Conservation (phyloP, 73 alveolate species). For the Blepharisma stoltei region DNA sequence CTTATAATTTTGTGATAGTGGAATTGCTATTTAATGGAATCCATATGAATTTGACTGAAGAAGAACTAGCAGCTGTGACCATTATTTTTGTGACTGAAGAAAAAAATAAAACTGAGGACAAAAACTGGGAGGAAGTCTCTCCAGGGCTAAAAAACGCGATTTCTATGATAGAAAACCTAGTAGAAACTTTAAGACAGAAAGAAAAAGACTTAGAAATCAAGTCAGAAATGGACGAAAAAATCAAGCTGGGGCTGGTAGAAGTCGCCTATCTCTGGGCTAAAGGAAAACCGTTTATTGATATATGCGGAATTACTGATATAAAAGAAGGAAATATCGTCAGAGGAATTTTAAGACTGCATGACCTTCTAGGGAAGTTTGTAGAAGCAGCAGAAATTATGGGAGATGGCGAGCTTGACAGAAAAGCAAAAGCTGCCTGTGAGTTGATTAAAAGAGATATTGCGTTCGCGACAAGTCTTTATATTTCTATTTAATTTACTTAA, state of each 20-base stretch:
- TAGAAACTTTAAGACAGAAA: background rate
- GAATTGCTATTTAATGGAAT: constrained; percentile 13
- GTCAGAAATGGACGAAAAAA: constrained; percentile 30
- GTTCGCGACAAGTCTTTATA: constrained; percentile 68
- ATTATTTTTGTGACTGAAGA: constrained; percentile 25
- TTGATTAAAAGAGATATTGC: constrained; percentile 72
- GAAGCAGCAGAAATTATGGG: constrained; percentile 60
- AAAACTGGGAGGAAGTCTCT: background rate
- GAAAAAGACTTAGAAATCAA: constrained; percentile 17
- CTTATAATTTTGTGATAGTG: constrained; percentile 11
- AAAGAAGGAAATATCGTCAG: constrained; percentile 73
- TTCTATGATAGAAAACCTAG: background rate
- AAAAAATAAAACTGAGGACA: background rate
- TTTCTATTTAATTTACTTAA: constrained; percentile 6
- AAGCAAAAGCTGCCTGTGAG: constrained; percentile 50
- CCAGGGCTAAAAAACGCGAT: background rate
- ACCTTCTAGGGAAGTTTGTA: constrained; percentile 45
- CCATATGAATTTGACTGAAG: background rate
- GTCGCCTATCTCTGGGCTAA: constrained; percentile 72
- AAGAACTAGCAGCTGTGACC: background rate
- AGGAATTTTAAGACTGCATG: constrained; percentile 50
- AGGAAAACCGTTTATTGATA: constrained; percentile 58
- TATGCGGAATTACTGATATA: constrained; percentile 35
- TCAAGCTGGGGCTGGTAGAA: constrained; percentile 51
- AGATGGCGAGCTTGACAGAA: constrained; percentile 43